phyloP scores from a whole-genome alignment of 805 yeast species.

The Saturnispora mendoncae region DNA sequence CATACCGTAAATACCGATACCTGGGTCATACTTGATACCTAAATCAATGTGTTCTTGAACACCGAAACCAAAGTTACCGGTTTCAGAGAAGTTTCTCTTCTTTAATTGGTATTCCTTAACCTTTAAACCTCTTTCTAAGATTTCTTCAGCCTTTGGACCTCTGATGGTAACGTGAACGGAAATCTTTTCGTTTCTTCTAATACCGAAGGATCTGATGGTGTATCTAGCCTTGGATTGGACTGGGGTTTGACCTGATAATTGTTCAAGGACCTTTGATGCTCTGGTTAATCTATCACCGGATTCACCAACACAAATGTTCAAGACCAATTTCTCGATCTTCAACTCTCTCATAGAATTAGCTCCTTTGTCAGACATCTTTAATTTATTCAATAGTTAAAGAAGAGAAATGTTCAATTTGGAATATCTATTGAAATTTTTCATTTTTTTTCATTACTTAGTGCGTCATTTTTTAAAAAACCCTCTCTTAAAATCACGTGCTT shows the following conservation, averaged over 20 bases:
- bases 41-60: constrained; percentile 98
- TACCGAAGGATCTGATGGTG: constrained; percentile 99
- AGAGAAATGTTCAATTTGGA: not conserved
- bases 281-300: constrained; percentile 99
- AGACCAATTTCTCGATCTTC: constrained; percentile 98
- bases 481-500: not conserved
- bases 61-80: constrained; percentile 99
- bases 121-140: constrained; percentile 98
- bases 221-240: constrained; percentile 99
- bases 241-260: constrained; percentile 99
- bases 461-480: not conserved
- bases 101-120: constrained; percentile 98
- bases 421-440: not conserved
- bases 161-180: constrained; percentile 99
- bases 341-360: constrained; percentile 98
- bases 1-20: constrained; percentile 99
- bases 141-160: constrained; percentile 99
- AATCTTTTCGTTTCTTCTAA: constrained; percentile 99
- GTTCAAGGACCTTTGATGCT: constrained; percentile 99
- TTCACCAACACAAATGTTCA: constrained; percentile 99
- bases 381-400: not conserved
- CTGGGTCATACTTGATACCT: constrained; percentile 99
- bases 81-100: constrained; percentile 90
- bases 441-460: not conserved
- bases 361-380: constrained; percentile 41